A percentile compares a stretch with the other conserved stretches of the same genome.
Evolutionary conservation across 192 early-diverging fungal species (phyloP).

Genomic region (Podochytrium sp.): DNA sequence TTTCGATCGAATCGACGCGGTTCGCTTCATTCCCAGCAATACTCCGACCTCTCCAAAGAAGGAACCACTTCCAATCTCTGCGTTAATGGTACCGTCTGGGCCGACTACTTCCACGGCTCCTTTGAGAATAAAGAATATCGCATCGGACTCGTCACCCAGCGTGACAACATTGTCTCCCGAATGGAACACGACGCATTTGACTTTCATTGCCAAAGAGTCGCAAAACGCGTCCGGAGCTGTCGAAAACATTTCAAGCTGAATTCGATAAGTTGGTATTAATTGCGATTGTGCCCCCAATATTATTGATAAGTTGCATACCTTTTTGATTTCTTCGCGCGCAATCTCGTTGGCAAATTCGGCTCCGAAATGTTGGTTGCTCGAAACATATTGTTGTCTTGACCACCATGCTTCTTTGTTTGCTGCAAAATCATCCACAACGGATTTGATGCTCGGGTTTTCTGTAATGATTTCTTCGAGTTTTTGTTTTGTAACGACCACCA

Average conservation of each 20-base stretch:
- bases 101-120: slow-evolving; percentile 49
- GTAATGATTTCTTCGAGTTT: slow-evolving; percentile 37
- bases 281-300: slow-evolving; percentile 32
- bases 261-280: not conserved
- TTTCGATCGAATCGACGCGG: slow-evolving; percentile 51
- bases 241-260: slow-evolving; percentile 41
- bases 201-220: slow-evolving; percentile 38
- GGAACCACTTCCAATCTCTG: slow-evolving; percentile 40
- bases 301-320: too few species aligned
- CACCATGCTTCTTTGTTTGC: slow-evolving; percentile 32
- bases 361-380: slow-evolving; percentile 39
- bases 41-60: slow-evolving; percentile 61
- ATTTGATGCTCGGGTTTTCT: not conserved
- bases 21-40: slow-evolving; percentile 47
- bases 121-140: slow-evolving; percentile 48
- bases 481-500: slow-evolving; percentile 49
- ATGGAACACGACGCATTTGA: slow-evolving; percentile 33
- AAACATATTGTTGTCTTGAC: slow-evolving; percentile 27
- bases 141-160: slow-evolving; percentile 42
- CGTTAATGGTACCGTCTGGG: slow-evolving; percentile 33
- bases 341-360: slow-evolving; percentile 50
- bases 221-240: slow-evolving; percentile 38
- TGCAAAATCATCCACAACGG: slow-evolving; percentile 16
- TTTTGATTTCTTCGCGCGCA: slow-evolving; percentile 42
- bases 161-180: slow-evolving; percentile 32